Evolutionary conservation across 768 basidiomycete species (phyloP), one percentile per base, ranked within the genome.

Genomic region (Naganishia friedmannii): DNA sequence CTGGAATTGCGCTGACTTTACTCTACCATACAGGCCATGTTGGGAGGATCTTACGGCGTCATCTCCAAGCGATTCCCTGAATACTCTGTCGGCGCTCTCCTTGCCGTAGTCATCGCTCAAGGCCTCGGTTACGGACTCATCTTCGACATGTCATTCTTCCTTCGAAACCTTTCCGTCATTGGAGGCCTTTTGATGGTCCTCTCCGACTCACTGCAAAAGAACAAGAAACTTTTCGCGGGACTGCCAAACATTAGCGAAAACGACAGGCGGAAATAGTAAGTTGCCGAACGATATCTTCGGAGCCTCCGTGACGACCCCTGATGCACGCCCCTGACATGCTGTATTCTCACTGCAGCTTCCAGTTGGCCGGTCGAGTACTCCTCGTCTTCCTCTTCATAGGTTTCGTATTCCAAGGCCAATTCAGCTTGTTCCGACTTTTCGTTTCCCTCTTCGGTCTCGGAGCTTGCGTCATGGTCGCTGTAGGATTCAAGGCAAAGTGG

Each of bases 401-500:
- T 0, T 98, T 98, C 85, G 89, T 97, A 73, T 82, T 97, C 74
- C 92, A 96, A 80, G 95, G 95, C 39, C 83, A 87, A 79, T 97
- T 95, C 93, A 90, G 86, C 74, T 84, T 97, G 75, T 86, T 86
- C 21, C 90, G 95, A 71, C 86, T 93, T 3, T 83, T 97, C 70
- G 89, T 97, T 65, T 93, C 92, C 26, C 84, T 98, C 70, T 82
- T 97, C 70, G 96, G 96, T 67, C 86, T 99, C 53, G 90, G 86
- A 17, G 93, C 94, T 4, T 98, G 96, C 78, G 82, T 87, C 77
- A 97, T 95, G 91, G 94, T 99, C 57, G 96, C 94, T 12, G 86
- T 98, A 72, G 96, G 96, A 54, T 98, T 97, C 88, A 98, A 98
- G 83, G 95, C 96, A 76, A 98, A 97, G 83, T 96, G 93, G 92